phyloP scores from a whole-genome alignment of 805 yeast species.

The Babjeviella inositovora region DNA sequence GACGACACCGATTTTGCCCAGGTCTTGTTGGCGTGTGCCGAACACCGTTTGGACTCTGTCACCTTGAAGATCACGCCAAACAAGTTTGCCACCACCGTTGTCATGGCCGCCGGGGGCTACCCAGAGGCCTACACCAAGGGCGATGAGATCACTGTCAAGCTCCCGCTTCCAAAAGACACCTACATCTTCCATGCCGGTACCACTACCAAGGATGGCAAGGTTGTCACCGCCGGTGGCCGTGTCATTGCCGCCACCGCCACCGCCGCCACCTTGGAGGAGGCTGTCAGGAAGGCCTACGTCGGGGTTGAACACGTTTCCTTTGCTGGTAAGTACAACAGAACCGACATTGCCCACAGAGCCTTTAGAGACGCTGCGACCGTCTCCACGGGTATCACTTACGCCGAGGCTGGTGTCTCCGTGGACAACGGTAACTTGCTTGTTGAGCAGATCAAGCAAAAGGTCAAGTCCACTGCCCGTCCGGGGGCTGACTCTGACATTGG shows the following conservation, averaged over 20 bases:
- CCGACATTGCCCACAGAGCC: slow-evolving; percentile 93
- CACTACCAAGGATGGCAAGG: slow-evolving; percentile 29
- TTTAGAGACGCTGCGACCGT: slow-evolving; percentile 35
- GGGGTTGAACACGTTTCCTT: slow-evolving; percentile 73
- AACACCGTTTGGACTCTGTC: slow-evolving; percentile 83
- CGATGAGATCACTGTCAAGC: slow-evolving; percentile 52
- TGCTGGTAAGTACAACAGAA: slow-evolving; percentile 67
- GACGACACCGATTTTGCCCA: slow-evolving; percentile 86
- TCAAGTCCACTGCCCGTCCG: slow-evolving; percentile 81
- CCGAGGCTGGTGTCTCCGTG: slow-evolving; percentile 93
- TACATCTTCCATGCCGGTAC: slow-evolving; percentile 96
- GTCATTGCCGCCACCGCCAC: slow-evolving; percentile 90
- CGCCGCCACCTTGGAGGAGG: slow-evolving; percentile 57
- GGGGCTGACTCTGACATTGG: slow-evolving; percentile 98
- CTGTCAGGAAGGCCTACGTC: slow-evolving; percentile 73
- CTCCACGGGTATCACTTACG: slow-evolving; percentile 57
- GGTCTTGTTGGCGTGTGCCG: slow-evolving; percentile 85
- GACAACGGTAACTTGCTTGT: slow-evolving; percentile 89
- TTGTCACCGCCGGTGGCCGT: slow-evolving; percentile 89
- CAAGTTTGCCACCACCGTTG: slow-evolving; percentile 80
- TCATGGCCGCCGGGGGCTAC: slow-evolving; percentile 93
- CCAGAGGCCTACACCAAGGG: slow-evolving; percentile 83
- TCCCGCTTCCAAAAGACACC: slow-evolving; percentile 35
- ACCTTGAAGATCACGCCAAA: slow-evolving; percentile 31
- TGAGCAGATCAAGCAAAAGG: slow-evolving; percentile 78